Conservation (phyloP, 2,329 filamentous ascomycete species). For the Fusarium sublunatum region DNA sequence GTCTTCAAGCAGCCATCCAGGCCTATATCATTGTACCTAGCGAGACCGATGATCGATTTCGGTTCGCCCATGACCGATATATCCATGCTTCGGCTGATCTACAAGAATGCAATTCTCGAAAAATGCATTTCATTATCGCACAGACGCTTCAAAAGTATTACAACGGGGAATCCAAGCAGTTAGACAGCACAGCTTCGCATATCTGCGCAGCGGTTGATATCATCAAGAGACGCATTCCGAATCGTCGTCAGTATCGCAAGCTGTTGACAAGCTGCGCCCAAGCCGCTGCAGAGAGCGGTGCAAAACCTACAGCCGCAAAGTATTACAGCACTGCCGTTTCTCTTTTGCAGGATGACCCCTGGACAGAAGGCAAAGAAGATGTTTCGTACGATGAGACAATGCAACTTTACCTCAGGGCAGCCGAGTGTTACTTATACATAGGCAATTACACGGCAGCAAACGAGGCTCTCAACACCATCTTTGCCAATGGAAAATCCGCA, state of each 20-base stretch:
- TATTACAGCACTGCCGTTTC: constrained; percentile 82
- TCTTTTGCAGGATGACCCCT: constrained; percentile 83
- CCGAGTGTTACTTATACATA: constrained; percentile 86
- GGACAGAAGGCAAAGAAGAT: constrained; percentile 76
- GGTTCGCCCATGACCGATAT: constrained; percentile 90
- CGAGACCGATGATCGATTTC: constrained; percentile 86
- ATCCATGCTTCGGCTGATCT: constrained; percentile 78
- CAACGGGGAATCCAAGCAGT: constrained; percentile 67
- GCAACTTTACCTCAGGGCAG: constrained; percentile 79
- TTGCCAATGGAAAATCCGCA: constrained; percentile 74
- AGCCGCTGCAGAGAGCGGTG: constrained; percentile 82
- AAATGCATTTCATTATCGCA: constrained; percentile 93
- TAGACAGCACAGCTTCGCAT: constrained; percentile 82
- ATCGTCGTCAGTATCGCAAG: constrained; percentile 75
- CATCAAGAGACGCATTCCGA: constrained; percentile 72
- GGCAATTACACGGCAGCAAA: constrained; percentile 76
- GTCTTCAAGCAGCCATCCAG: constrained; percentile 84
- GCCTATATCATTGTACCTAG: constrained; percentile 84
- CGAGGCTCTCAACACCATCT: constrained; percentile 75
- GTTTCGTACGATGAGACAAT: constrained; percentile 89
- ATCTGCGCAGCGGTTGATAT: constrained; percentile 81
- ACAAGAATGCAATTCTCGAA: constrained; percentile 73
- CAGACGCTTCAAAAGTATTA: constrained; percentile 82
- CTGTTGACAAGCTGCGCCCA: constrained; percentile 83
- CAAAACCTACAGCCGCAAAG: constrained; percentile 81